These are phyloP conservation scores for Xanthoconium purpureum DNA, from an alignment of 768 basidiomycete species.

Conservation along the genomic window DNA sequence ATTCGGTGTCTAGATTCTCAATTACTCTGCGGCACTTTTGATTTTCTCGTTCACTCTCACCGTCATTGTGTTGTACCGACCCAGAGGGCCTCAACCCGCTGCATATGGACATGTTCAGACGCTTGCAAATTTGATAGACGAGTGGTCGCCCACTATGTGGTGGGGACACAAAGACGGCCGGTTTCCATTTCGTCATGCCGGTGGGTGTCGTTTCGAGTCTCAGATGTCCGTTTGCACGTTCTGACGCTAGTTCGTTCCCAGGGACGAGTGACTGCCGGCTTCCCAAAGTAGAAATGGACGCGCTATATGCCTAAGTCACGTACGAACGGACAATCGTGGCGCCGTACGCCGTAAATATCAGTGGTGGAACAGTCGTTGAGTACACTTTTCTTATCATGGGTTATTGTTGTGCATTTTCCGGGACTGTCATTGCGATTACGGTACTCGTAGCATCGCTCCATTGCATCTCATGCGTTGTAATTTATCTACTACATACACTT, in stretches of 20 bases:
- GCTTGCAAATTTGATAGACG: constrained; percentile 34
- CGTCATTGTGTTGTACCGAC: constrained; percentile 8
- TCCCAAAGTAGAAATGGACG: constrained; percentile 17
- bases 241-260: background rate
- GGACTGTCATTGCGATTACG: background rate
- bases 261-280: constrained; percentile 28
- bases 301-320: constrained; percentile 16
- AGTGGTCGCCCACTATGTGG: constrained; percentile 35
- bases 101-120: constrained; percentile 36
- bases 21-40: constrained; percentile 20
- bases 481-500: background rate
- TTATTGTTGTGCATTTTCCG: background rate
- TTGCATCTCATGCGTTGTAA: background rate
- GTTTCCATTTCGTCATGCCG: constrained; percentile 14
- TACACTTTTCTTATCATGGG: too few relatives aligned
- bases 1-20: constrained; percentile 22
- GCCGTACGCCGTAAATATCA: too few relatives aligned
- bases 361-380: too few relatives aligned
- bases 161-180: constrained; percentile 26
- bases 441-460: background rate
- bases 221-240: background rate
- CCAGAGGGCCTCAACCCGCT: constrained; percentile 27
- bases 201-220: constrained; percentile 12
- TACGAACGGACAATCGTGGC: too few relatives aligned
- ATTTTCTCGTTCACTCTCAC: constrained; percentile 22